Evolutionary conservation across 1,139 yeast genomes (phyloP).

Genomic region (Trichomonascaceae sp.): DNA sequence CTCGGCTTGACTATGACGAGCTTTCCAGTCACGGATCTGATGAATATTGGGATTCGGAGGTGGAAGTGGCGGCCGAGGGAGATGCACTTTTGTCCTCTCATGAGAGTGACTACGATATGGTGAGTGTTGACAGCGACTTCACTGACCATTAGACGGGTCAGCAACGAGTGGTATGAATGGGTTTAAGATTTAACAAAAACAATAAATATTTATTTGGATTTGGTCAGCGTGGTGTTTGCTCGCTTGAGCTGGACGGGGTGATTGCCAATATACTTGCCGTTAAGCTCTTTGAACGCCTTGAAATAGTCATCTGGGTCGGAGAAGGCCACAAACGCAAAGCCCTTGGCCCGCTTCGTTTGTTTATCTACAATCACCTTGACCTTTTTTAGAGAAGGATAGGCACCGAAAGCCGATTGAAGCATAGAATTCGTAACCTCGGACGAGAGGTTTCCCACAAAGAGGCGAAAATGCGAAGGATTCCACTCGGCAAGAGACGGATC

Average conservation of each 20-base stretch:
- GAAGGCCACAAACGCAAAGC: constrained; percentile 64
- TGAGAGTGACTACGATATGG: background rate
- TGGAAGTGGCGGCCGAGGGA: background rate
- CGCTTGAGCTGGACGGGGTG: constrained; percentile 60
- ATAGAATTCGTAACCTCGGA: constrained; percentile 50
- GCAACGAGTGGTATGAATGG: too few relatives aligned
- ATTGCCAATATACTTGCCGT: constrained; percentile 62
- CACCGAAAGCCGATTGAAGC: constrained; percentile 38
- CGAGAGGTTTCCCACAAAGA: constrained; percentile 66
- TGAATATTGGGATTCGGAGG: background rate
- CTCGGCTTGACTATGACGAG: background rate
- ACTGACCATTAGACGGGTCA: too few relatives aligned
- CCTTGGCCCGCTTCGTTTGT: constrained; percentile 35
- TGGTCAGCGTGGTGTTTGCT: constrained; percentile 38
- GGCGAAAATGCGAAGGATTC: constrained; percentile 56
- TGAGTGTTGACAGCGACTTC: background rate
- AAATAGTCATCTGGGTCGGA: constrained; percentile 47
- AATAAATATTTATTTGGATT: too few relatives aligned
- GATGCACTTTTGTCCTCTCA: background rate
- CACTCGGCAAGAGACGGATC: constrained; percentile 36
- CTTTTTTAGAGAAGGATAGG: constrained; percentile 38
- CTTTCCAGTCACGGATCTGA: background rate
- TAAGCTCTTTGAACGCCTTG: constrained; percentile 59
- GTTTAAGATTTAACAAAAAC: too few relatives aligned
- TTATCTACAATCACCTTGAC: constrained; percentile 32